Conservation (phyloP, 164 flowering plant species). For the Platanus orientalis region DNA sequence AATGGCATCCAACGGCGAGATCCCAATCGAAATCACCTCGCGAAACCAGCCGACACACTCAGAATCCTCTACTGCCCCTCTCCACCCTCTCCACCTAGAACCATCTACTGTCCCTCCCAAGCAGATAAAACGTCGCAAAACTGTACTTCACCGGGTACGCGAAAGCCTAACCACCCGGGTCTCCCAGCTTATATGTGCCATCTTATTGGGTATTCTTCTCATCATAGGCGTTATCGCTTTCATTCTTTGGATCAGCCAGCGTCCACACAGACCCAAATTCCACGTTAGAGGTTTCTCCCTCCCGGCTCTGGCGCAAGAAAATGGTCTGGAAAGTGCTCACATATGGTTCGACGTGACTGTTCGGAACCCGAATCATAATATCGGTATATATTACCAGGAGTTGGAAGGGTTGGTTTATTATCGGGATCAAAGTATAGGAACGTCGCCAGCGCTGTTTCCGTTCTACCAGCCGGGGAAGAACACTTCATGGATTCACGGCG, state of each 20-base stretch:
- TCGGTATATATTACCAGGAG: constrained; percentile 57
- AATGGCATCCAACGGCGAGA: constrained; percentile 10
- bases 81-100: too few relatives aligned
- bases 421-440: constrained; percentile 46
- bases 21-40: constrained; percentile 10
- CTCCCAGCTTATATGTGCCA: constrained; percentile 58
- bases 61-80: too few relatives aligned
- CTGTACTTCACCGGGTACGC: constrained; percentile 53
- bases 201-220: constrained; percentile 50
- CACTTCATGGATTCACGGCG: constrained; percentile 39
- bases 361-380: constrained; percentile 66
- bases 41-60: constrained; percentile 23
- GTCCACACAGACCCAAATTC: constrained; percentile 90
- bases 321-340: constrained; percentile 43
- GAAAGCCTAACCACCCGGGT: constrained; percentile 70
- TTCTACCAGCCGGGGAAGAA: constrained; percentile 72
- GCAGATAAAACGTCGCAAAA: constrained; percentile 49
- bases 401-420: constrained; percentile 48
- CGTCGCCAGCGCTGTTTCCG: constrained; percentile 30
- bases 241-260: constrained; percentile 78
- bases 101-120: too few relatives aligned
- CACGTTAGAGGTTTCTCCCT: constrained; percentile 49
- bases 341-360: constrained; percentile 53
- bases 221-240: constrained; percentile 56
- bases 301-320: constrained; percentile 38